These are phyloP conservation scores for Penicillium tannophilum DNA, from an alignment of 495 filamentous ascomycete genomes.

Conservation along the genomic window DNA sequence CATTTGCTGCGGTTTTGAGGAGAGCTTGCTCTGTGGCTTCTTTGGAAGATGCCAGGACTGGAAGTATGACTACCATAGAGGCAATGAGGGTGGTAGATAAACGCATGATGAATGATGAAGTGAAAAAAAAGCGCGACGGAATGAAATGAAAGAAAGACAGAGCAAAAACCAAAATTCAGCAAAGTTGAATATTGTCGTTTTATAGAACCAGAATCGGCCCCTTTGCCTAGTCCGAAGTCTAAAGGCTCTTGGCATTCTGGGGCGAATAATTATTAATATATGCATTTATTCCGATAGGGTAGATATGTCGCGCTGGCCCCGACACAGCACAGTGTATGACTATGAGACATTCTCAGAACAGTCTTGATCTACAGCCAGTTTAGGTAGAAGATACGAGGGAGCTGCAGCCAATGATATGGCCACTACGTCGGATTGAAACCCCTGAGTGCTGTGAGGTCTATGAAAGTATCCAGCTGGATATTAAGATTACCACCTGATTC, in stretches of 20 bases:
- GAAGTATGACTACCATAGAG: constrained; percentile 4
- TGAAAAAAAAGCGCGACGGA: neutral
- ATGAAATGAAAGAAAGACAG: neutral
- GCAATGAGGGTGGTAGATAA: constrained; percentile 4
- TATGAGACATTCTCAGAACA: too few species aligned
- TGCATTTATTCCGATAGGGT: neutral
- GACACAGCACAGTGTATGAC: too few species aligned
- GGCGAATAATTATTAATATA: neutral
- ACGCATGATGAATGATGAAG: constrained; percentile 2
- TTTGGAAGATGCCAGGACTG: constrained; percentile 4
- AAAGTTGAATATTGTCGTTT: too few species aligned
- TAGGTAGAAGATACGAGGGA: too few species aligned
- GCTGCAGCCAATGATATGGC: too few species aligned
- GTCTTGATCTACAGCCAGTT: too few species aligned
- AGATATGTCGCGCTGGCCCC: neutral
- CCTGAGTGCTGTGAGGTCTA: too few species aligned
- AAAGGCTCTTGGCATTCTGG: neutral
- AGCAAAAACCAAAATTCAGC: too few species aligned
- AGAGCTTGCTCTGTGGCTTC: neutral
- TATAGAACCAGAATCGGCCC: neutral
- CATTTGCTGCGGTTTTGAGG: constrained; percentile 1
- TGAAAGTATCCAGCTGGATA: too few species aligned
- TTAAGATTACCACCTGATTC: too few species aligned
- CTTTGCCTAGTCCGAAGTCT: neutral
- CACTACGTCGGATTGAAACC: too few species aligned